A percentile compares a stretch with the other conserved stretches of the same genome.
phyloP scores from a whole-genome alignment of 495 filamentous ascomycete genomes.

The Hypoxylon cercidicola region DNA sequence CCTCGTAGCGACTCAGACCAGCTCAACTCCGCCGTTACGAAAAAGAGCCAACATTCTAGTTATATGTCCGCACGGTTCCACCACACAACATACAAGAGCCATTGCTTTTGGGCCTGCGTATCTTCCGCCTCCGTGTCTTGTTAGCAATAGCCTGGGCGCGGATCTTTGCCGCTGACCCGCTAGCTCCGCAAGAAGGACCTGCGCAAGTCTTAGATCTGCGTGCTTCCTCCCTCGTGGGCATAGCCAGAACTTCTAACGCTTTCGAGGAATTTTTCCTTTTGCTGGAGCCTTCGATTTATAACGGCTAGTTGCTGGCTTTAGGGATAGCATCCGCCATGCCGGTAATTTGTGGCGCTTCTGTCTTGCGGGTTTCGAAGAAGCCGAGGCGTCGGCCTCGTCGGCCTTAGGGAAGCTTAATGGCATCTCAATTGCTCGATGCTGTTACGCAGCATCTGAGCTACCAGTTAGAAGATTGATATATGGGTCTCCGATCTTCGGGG shows the following conservation, averaged over 20 bases:
- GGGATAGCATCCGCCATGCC: constrained; percentile 1
- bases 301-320: background rate
- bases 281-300: background rate
- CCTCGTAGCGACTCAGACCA: constrained; percentile 6
- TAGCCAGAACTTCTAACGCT: too few relatives aligned
- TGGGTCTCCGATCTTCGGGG: too few relatives aligned
- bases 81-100: too few relatives aligned
- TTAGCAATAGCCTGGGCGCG: background rate
- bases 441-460: too few relatives aligned
- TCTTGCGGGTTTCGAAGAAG: constrained; percentile 24
- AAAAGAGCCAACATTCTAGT: too few relatives aligned
- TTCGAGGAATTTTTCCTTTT: constrained; percentile 3
- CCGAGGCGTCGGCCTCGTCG: constrained; percentile 10
- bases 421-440: background rate
- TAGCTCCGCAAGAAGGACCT: background rate
- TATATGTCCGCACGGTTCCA: too few relatives aligned
- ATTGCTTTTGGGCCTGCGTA: background rate
- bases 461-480: too few relatives aligned
- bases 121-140: background rate
- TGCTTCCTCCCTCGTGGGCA: background rate
- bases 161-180: background rate
- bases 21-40: background rate
- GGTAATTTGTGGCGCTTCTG: constrained; percentile 14
- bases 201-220: background rate
- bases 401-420: too few relatives aligned